Evolutionary conservation across 2,329 filamentous ascomycete species (phyloP).

Genomic region (Colletotrichum chlorophyti): DNA sequence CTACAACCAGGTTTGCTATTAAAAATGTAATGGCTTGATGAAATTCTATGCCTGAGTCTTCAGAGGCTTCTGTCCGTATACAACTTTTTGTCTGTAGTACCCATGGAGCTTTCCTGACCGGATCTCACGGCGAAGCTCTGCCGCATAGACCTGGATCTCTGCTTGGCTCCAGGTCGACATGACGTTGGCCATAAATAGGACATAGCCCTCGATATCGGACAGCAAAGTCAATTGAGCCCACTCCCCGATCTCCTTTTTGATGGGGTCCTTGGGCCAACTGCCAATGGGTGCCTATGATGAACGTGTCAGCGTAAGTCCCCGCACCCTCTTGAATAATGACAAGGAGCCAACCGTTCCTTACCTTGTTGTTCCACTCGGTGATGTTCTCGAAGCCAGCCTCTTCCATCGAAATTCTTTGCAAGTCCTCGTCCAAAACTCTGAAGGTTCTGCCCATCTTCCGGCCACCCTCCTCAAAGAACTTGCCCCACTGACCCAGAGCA

Average conservation of each 20-base stretch:
- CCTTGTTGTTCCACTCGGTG: conserved; percentile 30
- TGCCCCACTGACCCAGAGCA: conserved; percentile 41
- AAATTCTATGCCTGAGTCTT: background rate
- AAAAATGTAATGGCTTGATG: too few relatives aligned
- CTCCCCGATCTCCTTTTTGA: conserved; percentile 43
- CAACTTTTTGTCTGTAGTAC: conserved; percentile 37
- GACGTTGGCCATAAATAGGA: conserved; percentile 42
- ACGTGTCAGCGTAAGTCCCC: background rate
- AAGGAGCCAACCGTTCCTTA: background rate
- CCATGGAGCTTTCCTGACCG: conserved; percentile 36
- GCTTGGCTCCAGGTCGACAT: conserved; percentile 42
- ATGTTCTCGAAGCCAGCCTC: conserved; percentile 36
- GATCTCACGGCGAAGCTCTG: conserved; percentile 41
- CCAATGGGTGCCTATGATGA: conserved; percentile 38
- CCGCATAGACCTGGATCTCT: conserved; percentile 42
- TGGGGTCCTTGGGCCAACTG: conserved; percentile 47
- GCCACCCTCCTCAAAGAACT: conserved; percentile 41
- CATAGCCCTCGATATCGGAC: conserved; percentile 40
- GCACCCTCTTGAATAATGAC: conserved; percentile 21
- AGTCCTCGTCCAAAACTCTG: conserved; percentile 36
- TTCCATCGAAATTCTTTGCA: conserved; percentile 39
- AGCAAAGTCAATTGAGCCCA: conserved; percentile 39
- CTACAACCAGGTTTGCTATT: too few relatives aligned
- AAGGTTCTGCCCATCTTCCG: conserved; percentile 40
- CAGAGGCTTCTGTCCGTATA: conserved; percentile 37